These are phyloP conservation scores for Naematelia aurantialba DNA, from an alignment of 768 basidiomycete genomes.

Conservation along the genomic window DNA sequence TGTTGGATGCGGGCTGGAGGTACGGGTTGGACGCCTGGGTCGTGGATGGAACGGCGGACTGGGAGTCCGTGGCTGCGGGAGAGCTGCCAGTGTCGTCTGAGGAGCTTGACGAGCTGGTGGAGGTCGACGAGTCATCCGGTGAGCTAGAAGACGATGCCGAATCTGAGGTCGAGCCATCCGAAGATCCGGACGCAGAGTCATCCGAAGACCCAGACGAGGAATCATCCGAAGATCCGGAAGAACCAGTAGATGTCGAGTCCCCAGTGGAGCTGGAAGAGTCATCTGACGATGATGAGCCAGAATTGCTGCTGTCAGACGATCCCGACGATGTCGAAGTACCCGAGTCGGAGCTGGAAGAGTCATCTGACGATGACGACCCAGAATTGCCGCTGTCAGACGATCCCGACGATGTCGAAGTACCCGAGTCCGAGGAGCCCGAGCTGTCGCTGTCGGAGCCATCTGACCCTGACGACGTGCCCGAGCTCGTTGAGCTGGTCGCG, in stretches of 20 bases:
- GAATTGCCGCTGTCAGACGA: not conserved
- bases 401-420: not conserved
- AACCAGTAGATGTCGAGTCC: too few relatives aligned
- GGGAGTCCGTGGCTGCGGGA: not conserved
- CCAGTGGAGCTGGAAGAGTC: conserved; percentile 2
- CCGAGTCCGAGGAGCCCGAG: conserved; percentile 3
- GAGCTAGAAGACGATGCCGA: conserved; percentile 14
- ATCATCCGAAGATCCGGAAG: conserved; percentile 5
- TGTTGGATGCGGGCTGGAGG: conserved; percentile 9
- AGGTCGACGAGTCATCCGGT: conserved; percentile 5
- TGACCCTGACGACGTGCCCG: not conserved
- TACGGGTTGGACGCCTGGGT: conserved; percentile 8
- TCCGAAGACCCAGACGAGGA: conserved; percentile 9
- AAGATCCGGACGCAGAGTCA: conserved; percentile 3
- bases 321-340: too few relatives aligned
- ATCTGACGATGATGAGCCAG: conserved; percentile 7
- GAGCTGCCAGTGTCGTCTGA: conserved; percentile 4
- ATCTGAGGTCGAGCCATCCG: conserved; percentile 9
- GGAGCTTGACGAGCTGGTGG: conserved; percentile 4
- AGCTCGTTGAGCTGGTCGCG: not conserved
- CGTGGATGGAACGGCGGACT: conserved; percentile 2
- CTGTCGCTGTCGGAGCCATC: conserved; percentile 1
- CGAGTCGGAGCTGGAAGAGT: conserved; percentile 2
- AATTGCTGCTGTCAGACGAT: conserved; percentile 7
- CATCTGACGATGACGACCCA: conserved; percentile 7